Evolutionary conservation across 2,329 filamentous ascomycete species (phyloP).

Genomic region (Pestalotiopsis sp.): DNA sequence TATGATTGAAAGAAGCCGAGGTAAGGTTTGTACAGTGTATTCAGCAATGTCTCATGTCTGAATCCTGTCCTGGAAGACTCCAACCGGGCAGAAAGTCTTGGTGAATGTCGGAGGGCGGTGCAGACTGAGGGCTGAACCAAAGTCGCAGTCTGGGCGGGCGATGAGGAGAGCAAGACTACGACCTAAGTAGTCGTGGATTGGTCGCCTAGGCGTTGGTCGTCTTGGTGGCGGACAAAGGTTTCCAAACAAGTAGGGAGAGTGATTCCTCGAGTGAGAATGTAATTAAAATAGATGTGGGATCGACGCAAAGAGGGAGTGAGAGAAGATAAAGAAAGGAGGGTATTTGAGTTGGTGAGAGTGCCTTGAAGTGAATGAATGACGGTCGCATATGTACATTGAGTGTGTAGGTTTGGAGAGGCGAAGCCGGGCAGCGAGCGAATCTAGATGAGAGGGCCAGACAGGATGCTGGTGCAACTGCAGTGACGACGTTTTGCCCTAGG

Average conservation of each 20-base stretch:
- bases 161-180: background rate
- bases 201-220: background rate
- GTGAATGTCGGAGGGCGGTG: background rate
- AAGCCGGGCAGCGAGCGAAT: background rate
- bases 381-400: background rate
- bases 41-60: slow-evolving; percentile 3
- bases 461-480: background rate
- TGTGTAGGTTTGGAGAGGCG: background rate
- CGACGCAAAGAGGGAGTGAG: background rate
- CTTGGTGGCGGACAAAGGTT: background rate
- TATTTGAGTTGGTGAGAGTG: background rate
- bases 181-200: background rate
- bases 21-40: background rate
- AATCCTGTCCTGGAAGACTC: background rate
- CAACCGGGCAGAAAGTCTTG: background rate
- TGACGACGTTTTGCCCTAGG: background rate
- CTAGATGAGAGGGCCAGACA: background rate
- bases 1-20: background rate
- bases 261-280: background rate
- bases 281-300: background rate
- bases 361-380: background rate
- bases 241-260: background rate
- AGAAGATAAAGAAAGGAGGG: background rate
- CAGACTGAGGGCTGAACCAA: background rate
- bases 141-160: background rate